Evolutionary conservation across 257 asterid genomes (phyloP).

Genomic region (Scutellaria minor): DNA sequence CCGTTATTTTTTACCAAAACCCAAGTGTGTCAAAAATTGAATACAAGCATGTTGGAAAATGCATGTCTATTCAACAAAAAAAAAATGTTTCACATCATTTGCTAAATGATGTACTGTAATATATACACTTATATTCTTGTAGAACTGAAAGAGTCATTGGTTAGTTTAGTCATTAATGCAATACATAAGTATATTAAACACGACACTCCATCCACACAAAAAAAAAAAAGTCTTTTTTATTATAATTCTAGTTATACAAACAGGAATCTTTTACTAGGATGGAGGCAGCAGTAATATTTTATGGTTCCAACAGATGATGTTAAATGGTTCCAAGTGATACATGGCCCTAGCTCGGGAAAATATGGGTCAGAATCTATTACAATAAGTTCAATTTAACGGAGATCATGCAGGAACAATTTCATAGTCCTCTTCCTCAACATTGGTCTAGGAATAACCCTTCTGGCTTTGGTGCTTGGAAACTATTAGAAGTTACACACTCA

Average conservation of each 20-base stretch:
- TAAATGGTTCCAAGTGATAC: background rate
- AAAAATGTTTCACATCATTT: background rate
- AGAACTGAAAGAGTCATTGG: background rate
- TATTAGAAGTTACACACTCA: background rate
- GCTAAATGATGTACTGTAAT: background rate
- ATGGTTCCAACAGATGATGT: background rate
- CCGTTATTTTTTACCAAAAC: background rate
- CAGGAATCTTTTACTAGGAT: too few species aligned
- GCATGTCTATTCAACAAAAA: background rate
- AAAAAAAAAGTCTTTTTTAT: too few species aligned
- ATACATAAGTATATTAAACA: background rate
- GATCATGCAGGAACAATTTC: background rate
- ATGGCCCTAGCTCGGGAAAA: background rate
- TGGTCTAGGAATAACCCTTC: background rate
- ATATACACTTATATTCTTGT: background rate
- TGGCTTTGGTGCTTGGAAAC: slow-evolving; percentile 20
- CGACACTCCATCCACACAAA: too few species aligned
- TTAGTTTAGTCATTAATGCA: background rate
- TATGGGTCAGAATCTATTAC: background rate
- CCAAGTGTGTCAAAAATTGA: slow-evolving; percentile 2
- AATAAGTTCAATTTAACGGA: background rate
- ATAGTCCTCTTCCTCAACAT: background rate
- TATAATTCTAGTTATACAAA: too few species aligned
- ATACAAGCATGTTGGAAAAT: background rate
- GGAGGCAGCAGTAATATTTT: background rate